Evolutionary conservation across 345 rosid genomes (phyloP).

Genomic region (Diplotaxis tenuifolia): DNA sequence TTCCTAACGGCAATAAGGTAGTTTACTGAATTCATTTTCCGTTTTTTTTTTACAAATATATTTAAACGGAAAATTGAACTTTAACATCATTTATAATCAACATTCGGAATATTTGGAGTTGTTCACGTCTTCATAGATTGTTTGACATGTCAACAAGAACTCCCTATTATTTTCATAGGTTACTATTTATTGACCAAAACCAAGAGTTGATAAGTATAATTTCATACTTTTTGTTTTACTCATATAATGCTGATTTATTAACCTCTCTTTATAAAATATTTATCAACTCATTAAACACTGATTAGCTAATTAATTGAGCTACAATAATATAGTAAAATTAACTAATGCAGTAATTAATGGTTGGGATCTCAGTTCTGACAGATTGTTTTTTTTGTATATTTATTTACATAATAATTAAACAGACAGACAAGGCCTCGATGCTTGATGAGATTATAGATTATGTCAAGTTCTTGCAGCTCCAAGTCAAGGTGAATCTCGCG

Average conservation of each 20-base stretch:
- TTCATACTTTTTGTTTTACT: not conserved
- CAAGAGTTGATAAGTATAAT: not conserved
- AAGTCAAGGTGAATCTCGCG: conserved; percentile 75
- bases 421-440: conserved; percentile 99
- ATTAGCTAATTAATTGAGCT: conserved; percentile 18
- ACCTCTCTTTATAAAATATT: not conserved
- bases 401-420: conserved; percentile 43
- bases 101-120: not conserved
- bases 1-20: conserved; percentile 98
- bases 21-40: conserved; percentile 7
- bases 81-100: not conserved
- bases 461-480: conserved; percentile 98
- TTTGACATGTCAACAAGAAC: not conserved
- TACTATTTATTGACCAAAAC: not conserved
- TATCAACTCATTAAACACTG: conserved; percentile 32
- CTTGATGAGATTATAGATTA: conserved; percentile 99
- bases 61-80: not conserved
- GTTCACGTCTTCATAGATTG: not conserved
- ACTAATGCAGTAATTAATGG: conserved; percentile 21
- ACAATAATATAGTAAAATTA: conserved; percentile 18
- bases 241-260: conserved; percentile 19
- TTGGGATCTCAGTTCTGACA: conserved; percentile 35
- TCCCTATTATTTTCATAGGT: not conserved
- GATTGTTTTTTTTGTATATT: conserved; percentile 1
- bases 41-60: not conserved